A percentile compares a stretch with the other conserved stretches of the same genome.
Conservation (phyloP, 352 stramenopile genomes). For the Phytopythium chamaehyphon region DNA sequence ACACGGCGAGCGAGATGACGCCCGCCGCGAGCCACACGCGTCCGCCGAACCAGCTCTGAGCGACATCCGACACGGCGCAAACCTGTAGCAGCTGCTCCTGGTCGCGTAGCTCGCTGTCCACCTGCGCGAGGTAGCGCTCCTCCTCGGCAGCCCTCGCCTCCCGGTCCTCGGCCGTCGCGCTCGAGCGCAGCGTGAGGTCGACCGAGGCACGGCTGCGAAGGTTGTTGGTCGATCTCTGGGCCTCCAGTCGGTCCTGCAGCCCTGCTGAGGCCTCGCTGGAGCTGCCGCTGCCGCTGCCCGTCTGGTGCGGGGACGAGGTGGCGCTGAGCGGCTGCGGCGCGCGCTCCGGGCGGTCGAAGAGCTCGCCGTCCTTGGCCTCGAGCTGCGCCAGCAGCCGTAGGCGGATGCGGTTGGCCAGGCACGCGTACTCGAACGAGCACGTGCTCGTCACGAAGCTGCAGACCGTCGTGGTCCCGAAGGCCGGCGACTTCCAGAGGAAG, state of each 20-base stretch:
- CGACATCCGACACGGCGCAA: slow-evolving; percentile 25
- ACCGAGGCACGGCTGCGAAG: slow-evolving; percentile 3
- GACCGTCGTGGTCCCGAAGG: slow-evolving; percentile 58
- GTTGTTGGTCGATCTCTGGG: neutral
- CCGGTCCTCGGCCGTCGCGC: neutral
- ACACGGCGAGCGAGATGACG: slow-evolving; percentile 26
- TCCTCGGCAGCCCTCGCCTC: slow-evolving; percentile 13
- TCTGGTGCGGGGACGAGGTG: slow-evolving; percentile 10
- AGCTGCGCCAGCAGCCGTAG: slow-evolving; percentile 34
- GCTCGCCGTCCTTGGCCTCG: slow-evolving; percentile 17
- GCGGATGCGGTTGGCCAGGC: slow-evolving; percentile 63
- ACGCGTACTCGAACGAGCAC: slow-evolving; percentile 75
- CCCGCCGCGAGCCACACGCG: slow-evolving; percentile 42
- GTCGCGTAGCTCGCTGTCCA: slow-evolving; percentile 23
- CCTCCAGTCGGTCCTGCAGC: neutral
- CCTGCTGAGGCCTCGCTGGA: slow-evolving; percentile 9
- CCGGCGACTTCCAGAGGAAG: slow-evolving; percentile 73
- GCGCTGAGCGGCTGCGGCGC: slow-evolving; percentile 11
- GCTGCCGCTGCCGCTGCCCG: slow-evolving; percentile 1
- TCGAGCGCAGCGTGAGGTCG: neutral
- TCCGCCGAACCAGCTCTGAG: slow-evolving; percentile 19
- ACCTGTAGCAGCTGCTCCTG: slow-evolving; percentile 15
- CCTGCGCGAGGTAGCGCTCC: slow-evolving; percentile 19
- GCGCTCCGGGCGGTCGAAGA: neutral
- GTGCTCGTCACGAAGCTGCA: slow-evolving; percentile 61